A percentile compares a stretch with the other conserved stretches of the same genome.
These are phyloP conservation scores for Ligustrum vulgare DNA, from an alignment of 257 asterid genomes.

Conservation along the genomic window DNA sequence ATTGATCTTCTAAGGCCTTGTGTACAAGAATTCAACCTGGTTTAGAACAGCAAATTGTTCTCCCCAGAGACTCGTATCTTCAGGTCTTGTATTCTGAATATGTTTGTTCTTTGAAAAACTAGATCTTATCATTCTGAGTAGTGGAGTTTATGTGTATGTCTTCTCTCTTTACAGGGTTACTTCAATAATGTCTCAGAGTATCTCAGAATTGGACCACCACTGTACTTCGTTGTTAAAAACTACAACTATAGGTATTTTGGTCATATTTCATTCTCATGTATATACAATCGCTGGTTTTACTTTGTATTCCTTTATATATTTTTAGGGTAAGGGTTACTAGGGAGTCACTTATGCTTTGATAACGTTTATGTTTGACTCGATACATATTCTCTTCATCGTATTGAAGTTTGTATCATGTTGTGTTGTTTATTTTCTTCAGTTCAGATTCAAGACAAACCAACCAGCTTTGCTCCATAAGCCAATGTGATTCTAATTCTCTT, in stretches of 20 bases:
- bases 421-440: conserved; percentile 49
- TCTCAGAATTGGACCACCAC: conserved; percentile 95
- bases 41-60: conserved; percentile 96
- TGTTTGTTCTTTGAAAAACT: conserved; percentile 18
- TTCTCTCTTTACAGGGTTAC: conserved; percentile 69
- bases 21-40: conserved; percentile 96
- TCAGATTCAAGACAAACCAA: conserved; percentile 89
- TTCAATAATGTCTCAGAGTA: conserved; percentile 69
- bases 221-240: conserved; percentile 87
- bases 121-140: conserved; percentile 11
- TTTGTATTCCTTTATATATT: conserved; percentile 2
- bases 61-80: conserved; percentile 96
- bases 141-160: conserved; percentile 18
- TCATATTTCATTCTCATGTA: background rate
- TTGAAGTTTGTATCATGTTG: conserved; percentile 25
- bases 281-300: background rate
- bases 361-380: background rate
- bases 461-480: conserved; percentile 92
- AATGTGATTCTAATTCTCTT: conserved; percentile 89
- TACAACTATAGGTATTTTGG: conserved; percentile 73
- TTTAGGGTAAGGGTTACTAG: background rate
- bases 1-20: conserved; percentile 59
- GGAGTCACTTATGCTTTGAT: background rate
- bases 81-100: conserved; percentile 53
- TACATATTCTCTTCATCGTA: background rate